Conservation (phyloP, 78 protist species). For the Dictyostelium firmibasis region DNA sequence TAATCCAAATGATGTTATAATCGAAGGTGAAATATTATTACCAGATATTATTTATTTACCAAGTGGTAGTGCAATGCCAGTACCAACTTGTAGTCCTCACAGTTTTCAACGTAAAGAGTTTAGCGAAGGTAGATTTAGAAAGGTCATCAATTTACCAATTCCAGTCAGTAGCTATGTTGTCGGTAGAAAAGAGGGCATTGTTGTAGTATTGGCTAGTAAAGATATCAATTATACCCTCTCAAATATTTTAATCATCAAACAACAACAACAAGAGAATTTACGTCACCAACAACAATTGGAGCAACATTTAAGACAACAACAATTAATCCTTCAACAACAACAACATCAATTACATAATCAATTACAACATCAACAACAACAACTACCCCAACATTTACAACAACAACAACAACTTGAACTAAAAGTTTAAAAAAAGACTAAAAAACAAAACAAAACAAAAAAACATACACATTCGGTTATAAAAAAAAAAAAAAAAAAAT, state of each 20-base stretch:
- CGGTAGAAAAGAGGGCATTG: slow-evolving; percentile 60
- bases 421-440: neutral
- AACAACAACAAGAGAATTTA: neutral
- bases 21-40: slow-evolving; percentile 33
- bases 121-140: slow-evolving; percentile 33
- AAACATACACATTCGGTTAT: too few species aligned
- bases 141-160: slow-evolving; percentile 8
- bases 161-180: slow-evolving; percentile 53
- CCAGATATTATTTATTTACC: slow-evolving; percentile 56
- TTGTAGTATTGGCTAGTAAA: slow-evolving; percentile 60
- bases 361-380: neutral
- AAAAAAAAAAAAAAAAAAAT: too few species aligned
- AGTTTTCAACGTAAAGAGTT: slow-evolving; percentile 50
- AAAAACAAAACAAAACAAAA: too few species aligned
- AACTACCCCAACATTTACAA: neutral
- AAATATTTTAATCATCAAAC: neutral
- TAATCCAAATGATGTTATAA: slow-evolving; percentile 32
- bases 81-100: neutral
- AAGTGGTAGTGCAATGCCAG: slow-evolving; percentile 13
- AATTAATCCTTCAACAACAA: neutral
- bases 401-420: neutral
- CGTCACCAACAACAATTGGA: neutral
- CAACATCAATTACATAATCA: neutral
- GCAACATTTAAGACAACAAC: neutral
- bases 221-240: neutral